phyloP scores from a whole-genome alignment of 345 rosid species.

The Capsella bursapastoris region DNA sequence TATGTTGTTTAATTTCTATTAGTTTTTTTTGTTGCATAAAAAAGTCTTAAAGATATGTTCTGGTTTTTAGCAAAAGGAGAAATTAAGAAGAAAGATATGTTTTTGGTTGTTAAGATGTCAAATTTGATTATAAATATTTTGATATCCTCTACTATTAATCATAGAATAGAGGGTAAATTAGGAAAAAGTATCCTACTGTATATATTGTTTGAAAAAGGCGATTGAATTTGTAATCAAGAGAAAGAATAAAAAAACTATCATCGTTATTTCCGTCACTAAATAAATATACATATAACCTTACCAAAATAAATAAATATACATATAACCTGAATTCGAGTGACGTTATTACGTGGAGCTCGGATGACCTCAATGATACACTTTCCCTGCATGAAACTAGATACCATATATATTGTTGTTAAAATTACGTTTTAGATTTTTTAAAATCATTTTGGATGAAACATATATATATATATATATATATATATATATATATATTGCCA shows the following conservation, averaged over 20 bases:
- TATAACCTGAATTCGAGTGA: no score
- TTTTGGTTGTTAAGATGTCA: constrained; percentile 6
- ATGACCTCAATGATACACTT: no score
- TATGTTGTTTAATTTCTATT: no score
- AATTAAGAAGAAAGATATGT: no score
- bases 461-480: no score
- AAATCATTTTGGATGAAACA: not conserved
- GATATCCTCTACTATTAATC: not conserved
- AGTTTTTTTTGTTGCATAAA: no score
- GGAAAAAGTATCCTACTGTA: not conserved
- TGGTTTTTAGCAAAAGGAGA: no score
- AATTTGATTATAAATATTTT: not conserved
- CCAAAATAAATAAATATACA: no score
- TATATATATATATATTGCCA: no score
- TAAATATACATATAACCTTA: not conserved
- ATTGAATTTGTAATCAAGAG: not conserved
- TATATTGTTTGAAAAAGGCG: constrained; percentile 1
- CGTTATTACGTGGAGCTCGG: no score
- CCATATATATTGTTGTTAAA: not conserved
- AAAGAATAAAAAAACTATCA: not conserved
- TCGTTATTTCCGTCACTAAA: not conserved
- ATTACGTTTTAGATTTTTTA: not conserved
- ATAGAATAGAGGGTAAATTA: not conserved
- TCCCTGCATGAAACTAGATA: not conserved
- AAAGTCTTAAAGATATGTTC: no score